A percentile compares a stretch with the other conserved stretches of the same genome.
Evolutionary conservation across 352 stramenopile species (phyloP).

Genomic region (Peronospora destructor): DNA sequence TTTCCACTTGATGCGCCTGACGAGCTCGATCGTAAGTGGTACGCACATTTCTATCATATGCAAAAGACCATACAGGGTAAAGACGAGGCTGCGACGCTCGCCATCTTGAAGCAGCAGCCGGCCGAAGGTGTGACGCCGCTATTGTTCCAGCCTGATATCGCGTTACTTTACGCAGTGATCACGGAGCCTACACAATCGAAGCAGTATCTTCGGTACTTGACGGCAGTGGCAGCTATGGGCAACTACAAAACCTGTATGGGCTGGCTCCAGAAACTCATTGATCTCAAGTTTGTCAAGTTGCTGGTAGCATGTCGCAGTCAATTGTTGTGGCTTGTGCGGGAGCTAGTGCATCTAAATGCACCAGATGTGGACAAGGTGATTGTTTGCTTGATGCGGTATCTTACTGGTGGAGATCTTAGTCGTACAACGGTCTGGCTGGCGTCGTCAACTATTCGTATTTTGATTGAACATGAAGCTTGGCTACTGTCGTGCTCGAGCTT

Average conservation of each 20-base stretch:
- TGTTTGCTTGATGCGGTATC: conserved; percentile 65
- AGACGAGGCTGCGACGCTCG: conserved; percentile 45
- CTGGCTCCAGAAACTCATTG: conserved; percentile 76
- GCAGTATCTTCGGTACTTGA: conserved; percentile 72
- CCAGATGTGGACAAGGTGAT: conserved; percentile 70
- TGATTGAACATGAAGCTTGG: conserved; percentile 76
- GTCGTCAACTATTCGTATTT: conserved; percentile 67
- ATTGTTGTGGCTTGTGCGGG: conserved; percentile 70
- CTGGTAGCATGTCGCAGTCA: conserved; percentile 68
- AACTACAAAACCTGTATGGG: conserved; percentile 74
- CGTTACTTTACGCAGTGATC: conserved; percentile 68
- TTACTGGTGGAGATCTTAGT: conserved; percentile 56
- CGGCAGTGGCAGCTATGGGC: conserved; percentile 40
- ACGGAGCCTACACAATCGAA: conserved; percentile 67
- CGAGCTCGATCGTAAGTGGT: conserved; percentile 83
- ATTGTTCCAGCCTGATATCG: conserved; percentile 73
- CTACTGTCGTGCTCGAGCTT: conserved; percentile 61
- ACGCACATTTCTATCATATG: conserved; percentile 80
- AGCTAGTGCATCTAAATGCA: conserved; percentile 70
- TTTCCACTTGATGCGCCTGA: conserved; percentile 64
- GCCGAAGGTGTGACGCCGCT: conserved; percentile 29
- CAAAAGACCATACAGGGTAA: conserved; percentile 75
- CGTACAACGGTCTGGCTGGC: conserved; percentile 72
- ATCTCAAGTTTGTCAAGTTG: conserved; percentile 77
- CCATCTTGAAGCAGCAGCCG: conserved; percentile 55